These are phyloP conservation scores for Excoecaria cochinchinensis DNA, from an alignment of 345 rosid genomes.

Conservation along the genomic window DNA sequence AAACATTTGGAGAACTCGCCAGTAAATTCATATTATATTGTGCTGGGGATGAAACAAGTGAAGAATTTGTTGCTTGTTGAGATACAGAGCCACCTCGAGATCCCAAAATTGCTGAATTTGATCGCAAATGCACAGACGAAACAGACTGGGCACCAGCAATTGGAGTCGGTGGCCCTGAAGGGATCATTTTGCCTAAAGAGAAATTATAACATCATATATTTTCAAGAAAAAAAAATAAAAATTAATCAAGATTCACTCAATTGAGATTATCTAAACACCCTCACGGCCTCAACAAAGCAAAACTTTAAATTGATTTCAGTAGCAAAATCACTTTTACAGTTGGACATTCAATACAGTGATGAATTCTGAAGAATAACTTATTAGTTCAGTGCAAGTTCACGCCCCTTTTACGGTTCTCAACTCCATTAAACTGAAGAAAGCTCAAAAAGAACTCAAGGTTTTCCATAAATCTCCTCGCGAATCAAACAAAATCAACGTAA, in stretches of 20 bases:
- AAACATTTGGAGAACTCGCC: constrained; percentile 67
- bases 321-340: background rate
- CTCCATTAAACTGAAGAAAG: background rate
- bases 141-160: constrained; percentile 70
- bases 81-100: constrained; percentile 66
- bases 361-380: background rate
- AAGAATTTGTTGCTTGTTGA: constrained; percentile 61
- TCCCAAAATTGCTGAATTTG: constrained; percentile 70
- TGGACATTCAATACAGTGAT: background rate
- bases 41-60: constrained; percentile 58
- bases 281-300: background rate
- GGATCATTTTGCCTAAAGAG: constrained; percentile 54
- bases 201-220: background rate
- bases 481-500: background rate
- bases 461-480: background rate
- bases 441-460: background rate
- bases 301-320: background rate
- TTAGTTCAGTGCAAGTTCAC: background rate
- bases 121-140: constrained; percentile 62
- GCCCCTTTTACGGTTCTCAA: background rate
- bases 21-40: constrained; percentile 79
- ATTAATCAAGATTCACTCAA: background rate
- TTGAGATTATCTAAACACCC: background rate
- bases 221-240: background rate
- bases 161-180: constrained; percentile 76